These are phyloP conservation scores for Camellia japonica DNA, from an alignment of 148 eudicot species.

Conservation along the genomic window DNA sequence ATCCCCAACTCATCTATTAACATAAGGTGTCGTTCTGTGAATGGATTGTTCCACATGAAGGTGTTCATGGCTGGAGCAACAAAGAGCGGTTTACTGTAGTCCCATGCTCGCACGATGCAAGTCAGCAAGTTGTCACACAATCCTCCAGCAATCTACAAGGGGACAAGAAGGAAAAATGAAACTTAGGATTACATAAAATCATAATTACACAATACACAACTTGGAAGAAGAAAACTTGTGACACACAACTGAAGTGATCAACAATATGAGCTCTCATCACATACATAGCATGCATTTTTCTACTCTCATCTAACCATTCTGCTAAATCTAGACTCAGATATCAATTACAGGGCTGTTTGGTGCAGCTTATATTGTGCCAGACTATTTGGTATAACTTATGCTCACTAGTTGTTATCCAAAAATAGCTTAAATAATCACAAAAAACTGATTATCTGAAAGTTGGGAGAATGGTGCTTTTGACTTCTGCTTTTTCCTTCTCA, in stretches of 20 bases:
- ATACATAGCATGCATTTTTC: neutral
- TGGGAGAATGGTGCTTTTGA: too few species aligned
- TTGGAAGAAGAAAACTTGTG: neutral
- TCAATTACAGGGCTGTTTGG: neutral
- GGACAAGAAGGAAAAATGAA: neutral
- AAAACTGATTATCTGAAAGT: too few species aligned
- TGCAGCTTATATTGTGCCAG: too few species aligned
- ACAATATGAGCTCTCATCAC: neutral
- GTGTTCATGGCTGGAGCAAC: conserved; percentile 98
- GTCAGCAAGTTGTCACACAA: conserved; percentile 92
- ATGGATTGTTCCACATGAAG: conserved; percentile 91
- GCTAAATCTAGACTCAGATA: neutral
- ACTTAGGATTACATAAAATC: neutral
- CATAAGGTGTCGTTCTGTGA: conserved; percentile 85
- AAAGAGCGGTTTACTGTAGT: conserved; percentile 80
- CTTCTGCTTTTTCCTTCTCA: too few species aligned
- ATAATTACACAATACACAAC: neutral
- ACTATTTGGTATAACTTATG: too few species aligned
- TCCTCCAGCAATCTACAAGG: conserved; percentile 79
- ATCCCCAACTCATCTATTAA: conserved; percentile 77
- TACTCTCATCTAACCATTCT: neutral
- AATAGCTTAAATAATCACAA: too few species aligned
- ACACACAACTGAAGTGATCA: neutral
- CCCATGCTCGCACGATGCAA: conserved; percentile 91
- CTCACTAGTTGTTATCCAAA: too few species aligned